phyloP scores from a whole-genome alignment of 768 basidiomycete species.

The Russula lepida region DNA sequence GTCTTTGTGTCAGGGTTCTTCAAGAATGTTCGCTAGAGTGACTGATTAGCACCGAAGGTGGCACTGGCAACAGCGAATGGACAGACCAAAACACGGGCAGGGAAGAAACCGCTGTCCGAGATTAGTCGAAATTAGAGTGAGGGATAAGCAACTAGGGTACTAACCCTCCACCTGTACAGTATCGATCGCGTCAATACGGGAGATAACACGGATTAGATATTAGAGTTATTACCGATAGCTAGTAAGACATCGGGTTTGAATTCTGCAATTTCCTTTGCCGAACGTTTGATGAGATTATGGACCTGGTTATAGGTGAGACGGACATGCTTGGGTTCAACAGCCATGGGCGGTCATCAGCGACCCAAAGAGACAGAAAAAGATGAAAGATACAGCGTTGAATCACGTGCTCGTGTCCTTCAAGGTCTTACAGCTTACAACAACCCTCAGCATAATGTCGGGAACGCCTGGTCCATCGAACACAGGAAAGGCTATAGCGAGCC shows the following conservation, averaged over 20 bases:
- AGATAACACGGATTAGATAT: background rate
- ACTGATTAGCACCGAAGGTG: background rate
- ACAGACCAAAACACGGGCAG: conserved; percentile 73
- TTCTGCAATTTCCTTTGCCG: conserved; percentile 54
- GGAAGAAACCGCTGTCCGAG: conserved; percentile 77
- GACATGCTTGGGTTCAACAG: conserved; percentile 45
- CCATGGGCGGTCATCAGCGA: conserved; percentile 19
- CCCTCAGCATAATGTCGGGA: conserved; percentile 10
- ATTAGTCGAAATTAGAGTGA: conserved; percentile 19
- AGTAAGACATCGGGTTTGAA: conserved; percentile 86
- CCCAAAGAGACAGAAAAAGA: too few species aligned
- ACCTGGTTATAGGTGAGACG: conserved; percentile 86
- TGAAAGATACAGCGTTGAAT: background rate
- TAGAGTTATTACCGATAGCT: conserved; percentile 54
- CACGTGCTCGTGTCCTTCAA: background rate
- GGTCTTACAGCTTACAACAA: background rate
- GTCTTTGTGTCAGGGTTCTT: conserved; percentile 59
- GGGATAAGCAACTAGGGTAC: conserved; percentile 27
- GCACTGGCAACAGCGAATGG: background rate
- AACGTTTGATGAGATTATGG: conserved; percentile 74
- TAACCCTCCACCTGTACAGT: conserved; percentile 74
- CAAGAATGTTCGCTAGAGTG: conserved; percentile 69
- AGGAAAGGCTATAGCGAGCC: conserved; percentile 65
- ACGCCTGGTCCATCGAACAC: conserved; percentile 22
- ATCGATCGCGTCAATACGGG: background rate